These are phyloP conservation scores for Neopestalotiopsis rosae DNA, from an alignment of 2,329 filamentous ascomycete species.

Conservation along the genomic window DNA sequence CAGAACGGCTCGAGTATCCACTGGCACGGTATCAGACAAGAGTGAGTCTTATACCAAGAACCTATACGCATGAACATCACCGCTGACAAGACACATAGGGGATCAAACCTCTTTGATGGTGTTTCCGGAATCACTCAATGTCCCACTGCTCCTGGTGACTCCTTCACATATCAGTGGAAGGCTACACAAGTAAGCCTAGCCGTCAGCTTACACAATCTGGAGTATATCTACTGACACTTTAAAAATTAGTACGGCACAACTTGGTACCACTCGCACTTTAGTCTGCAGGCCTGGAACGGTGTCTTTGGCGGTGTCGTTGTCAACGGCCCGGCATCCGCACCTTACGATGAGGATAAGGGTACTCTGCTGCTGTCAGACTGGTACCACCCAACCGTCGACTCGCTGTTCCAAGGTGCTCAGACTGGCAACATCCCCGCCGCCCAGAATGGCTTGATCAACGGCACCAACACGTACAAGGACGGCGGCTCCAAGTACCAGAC, in stretches of 20 bases:
- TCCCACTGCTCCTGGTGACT: slow-evolving; percentile 54
- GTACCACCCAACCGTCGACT: slow-evolving; percentile 51
- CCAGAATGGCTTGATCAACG: slow-evolving; percentile 47
- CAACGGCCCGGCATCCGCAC: slow-evolving; percentile 61
- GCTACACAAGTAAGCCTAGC: slow-evolving; percentile 41
- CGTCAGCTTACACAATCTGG: neutral
- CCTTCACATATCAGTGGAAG: slow-evolving; percentile 62
- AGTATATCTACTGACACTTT: neutral
- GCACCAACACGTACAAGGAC: slow-evolving; percentile 40
- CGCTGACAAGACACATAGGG: neutral
- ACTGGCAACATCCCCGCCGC: slow-evolving; percentile 40
- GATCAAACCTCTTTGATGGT: slow-evolving; percentile 50
- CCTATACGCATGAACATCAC: too few relatives aligned
- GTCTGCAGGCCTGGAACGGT: slow-evolving; percentile 55
- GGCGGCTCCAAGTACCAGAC: slow-evolving; percentile 41
- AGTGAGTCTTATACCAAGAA: slow-evolving; percentile 23
- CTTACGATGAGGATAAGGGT: slow-evolving; percentile 70
- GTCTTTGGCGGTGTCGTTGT: slow-evolving; percentile 67
- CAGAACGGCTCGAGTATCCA: slow-evolving; percentile 68
- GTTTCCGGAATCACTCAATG: slow-evolving; percentile 56
- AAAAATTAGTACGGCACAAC: slow-evolving; percentile 51
- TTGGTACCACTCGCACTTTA: slow-evolving; percentile 69
- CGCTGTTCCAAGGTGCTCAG: slow-evolving; percentile 37
- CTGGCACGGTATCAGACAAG: slow-evolving; percentile 67
- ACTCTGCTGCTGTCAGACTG: slow-evolving; percentile 64